A percentile compares a stretch with the other conserved stretches of the same genome.
Conservation (phyloP, 768 basidiomycete genomes). For the Tulasnella sp. region DNA sequence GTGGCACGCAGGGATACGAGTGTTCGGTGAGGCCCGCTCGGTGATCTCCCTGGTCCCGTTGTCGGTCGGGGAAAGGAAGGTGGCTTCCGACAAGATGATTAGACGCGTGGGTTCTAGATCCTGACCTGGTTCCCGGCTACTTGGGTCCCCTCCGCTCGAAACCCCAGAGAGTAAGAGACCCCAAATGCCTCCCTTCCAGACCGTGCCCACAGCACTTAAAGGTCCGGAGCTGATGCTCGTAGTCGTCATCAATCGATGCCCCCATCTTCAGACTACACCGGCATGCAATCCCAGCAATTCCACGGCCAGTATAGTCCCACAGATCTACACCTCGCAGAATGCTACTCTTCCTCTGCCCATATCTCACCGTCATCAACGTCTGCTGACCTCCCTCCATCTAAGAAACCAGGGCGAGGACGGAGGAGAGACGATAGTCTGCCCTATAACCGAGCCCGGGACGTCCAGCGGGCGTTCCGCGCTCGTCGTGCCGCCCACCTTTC, state of each 20-base stretch:
- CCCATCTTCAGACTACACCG: slow-evolving; percentile 2
- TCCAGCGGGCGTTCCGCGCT: slow-evolving; percentile 85
- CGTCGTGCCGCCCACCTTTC: slow-evolving; percentile 82
- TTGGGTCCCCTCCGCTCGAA: slow-evolving; percentile 9
- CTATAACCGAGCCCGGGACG: slow-evolving; percentile 77
- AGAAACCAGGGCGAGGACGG: slow-evolving; percentile 53
- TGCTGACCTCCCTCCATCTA: not conserved
- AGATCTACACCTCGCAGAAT: not conserved
- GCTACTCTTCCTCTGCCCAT: not conserved
- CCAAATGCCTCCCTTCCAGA: slow-evolving; percentile 11
- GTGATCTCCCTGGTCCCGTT: slow-evolving; percentile 1
- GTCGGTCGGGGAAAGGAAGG: not conserved
- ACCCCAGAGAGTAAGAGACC: not conserved
- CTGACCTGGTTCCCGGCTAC: not conserved
- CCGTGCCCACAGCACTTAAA: not conserved
- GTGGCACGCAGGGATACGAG: slow-evolving; percentile 10
- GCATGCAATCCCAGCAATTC: not conserved
- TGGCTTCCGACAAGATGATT: slow-evolving; percentile 9
- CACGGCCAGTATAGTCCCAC: not conserved
- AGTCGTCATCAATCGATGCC: slow-evolving; percentile 11
- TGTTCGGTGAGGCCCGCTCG: slow-evolving; percentile 12
- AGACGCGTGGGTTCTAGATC: slow-evolving; percentile 14
- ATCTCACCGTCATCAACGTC: slow-evolving; percentile 3
- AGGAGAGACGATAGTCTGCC: slow-evolving; percentile 78
- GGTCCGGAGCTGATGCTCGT: not conserved